Conservation (phyloP, 768 basidiomycete species). For the Phaffia tasmanica region DNA sequence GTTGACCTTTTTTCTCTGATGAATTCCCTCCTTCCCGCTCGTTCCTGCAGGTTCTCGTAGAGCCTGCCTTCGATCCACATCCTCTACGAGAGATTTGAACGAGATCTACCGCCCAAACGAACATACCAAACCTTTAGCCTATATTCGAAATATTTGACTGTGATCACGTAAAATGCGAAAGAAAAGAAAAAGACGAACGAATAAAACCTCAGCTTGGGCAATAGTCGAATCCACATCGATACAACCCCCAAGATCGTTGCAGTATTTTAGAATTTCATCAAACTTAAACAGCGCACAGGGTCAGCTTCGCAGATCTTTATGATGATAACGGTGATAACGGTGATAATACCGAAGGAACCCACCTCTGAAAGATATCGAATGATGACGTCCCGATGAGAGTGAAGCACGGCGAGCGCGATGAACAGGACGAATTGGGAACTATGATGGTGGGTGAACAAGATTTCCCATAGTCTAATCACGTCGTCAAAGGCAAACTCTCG, state of each 20-base stretch:
- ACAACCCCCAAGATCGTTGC: conserved; percentile 57
- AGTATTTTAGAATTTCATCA: conserved; percentile 77
- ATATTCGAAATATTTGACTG: background rate
- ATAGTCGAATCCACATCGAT: conserved; percentile 94
- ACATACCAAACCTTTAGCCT: background rate
- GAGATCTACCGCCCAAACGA: conserved; percentile 44
- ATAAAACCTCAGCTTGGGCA: conserved; percentile 92
- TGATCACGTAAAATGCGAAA: background rate
- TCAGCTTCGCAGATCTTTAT: conserved; percentile 24
- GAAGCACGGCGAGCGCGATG: conserved; percentile 82
- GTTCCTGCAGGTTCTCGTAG: background rate
- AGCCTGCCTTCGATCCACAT: conserved; percentile 54
- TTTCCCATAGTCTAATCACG: conserved; percentile 84
- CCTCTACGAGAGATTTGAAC: conserved; percentile 74
- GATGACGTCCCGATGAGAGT: conserved; percentile 90
- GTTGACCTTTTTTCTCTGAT: background rate
- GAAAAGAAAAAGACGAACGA: conserved; percentile 36
- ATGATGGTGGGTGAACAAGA: conserved; percentile 55
- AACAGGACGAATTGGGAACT: conserved; percentile 82
- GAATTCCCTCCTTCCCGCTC: background rate
- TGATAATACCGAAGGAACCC: conserved; percentile 32
- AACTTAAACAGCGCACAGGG: conserved; percentile 44
- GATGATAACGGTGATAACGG: conserved; percentile 34
- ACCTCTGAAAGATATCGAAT: conserved; percentile 80
- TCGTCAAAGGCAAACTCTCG: conserved; percentile 91